Percentiles rank a stretch among this genome's conserved stretches.
phyloP scores from a whole-genome alignment of 257 asterid species.

The Nicotiana obtusifolia region DNA sequence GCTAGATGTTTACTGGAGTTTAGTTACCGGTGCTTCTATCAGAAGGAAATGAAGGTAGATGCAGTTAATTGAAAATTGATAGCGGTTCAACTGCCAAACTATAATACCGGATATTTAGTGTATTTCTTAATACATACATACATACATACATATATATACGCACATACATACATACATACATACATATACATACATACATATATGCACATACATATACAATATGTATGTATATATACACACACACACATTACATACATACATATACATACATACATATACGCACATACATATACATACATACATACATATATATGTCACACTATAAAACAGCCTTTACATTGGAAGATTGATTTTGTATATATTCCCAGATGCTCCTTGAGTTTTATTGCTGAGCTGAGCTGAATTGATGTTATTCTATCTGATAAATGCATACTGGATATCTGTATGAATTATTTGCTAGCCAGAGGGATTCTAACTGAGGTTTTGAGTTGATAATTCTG shows the following conservation, averaged over 20 bases:
- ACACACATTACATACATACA: too few species aligned
- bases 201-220: too few species aligned
- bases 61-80: background rate
- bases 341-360: background rate
- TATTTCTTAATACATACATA: too few species aligned
- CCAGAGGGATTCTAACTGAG: background rate
- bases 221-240: too few species aligned
- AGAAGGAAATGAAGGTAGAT: background rate
- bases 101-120: background rate
- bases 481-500: background rate
- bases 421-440: background rate
- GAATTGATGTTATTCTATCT: background rate
- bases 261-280: too few species aligned
- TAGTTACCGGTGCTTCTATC: background rate
- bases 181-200: too few species aligned
- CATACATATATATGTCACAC: background rate
- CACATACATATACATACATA: too few species aligned
- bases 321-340: too few species aligned
- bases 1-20: background rate
- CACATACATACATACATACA: too few species aligned
- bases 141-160: too few species aligned
- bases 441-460: background rate
- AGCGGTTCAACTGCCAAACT: background rate
- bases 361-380: background rate
- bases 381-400: background rate